Conservation (phyloP, 2,329 filamentous ascomycete species). For the Aspergillus floridensis region DNA sequence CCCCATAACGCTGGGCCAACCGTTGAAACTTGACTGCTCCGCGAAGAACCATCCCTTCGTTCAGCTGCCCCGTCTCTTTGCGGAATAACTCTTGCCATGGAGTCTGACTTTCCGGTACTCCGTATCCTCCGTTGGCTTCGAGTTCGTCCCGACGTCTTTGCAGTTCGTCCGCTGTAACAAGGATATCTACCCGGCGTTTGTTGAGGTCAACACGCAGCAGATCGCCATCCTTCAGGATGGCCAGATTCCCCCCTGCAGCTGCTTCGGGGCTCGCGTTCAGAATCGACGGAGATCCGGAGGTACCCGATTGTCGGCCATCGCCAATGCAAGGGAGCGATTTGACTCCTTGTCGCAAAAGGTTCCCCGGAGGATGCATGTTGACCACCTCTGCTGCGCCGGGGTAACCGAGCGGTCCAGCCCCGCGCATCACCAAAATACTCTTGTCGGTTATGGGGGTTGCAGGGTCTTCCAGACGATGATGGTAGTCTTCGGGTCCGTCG, state of each 20-base stretch:
- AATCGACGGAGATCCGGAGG: slow-evolving; percentile 55
- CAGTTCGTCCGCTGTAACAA: slow-evolving; percentile 46
- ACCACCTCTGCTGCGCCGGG: slow-evolving; percentile 54
- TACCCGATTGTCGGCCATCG: slow-evolving; percentile 56
- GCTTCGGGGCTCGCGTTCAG: slow-evolving; percentile 58
- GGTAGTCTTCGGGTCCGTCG: slow-evolving; percentile 52
- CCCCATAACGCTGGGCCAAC: slow-evolving; percentile 44
- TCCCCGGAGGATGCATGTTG: slow-evolving; percentile 51
- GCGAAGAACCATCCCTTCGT: slow-evolving; percentile 49
- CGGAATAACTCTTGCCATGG: slow-evolving; percentile 54
- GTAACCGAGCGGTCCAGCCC: slow-evolving; percentile 50
- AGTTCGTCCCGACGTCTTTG: slow-evolving; percentile 38
- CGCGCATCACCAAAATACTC: slow-evolving; percentile 51
- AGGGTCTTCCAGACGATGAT: slow-evolving; percentile 44
- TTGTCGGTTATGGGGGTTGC: slow-evolving; percentile 38
- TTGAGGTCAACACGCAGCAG: slow-evolving; percentile 51
- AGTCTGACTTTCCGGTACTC: slow-evolving; percentile 44
- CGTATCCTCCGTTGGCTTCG: slow-evolving; percentile 40
- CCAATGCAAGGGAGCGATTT: slow-evolving; percentile 52
- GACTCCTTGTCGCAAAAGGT: slow-evolving; percentile 47
- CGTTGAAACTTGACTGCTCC: slow-evolving; percentile 49
- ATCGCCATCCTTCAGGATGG: slow-evolving; percentile 52
- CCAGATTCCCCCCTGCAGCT: slow-evolving; percentile 54
- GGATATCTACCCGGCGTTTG: slow-evolving; percentile 50
- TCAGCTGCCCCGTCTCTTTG: slow-evolving; percentile 46